phyloP scores from a whole-genome alignment of 371 early-diverging fungal species.

The Mucor indicus region DNA sequence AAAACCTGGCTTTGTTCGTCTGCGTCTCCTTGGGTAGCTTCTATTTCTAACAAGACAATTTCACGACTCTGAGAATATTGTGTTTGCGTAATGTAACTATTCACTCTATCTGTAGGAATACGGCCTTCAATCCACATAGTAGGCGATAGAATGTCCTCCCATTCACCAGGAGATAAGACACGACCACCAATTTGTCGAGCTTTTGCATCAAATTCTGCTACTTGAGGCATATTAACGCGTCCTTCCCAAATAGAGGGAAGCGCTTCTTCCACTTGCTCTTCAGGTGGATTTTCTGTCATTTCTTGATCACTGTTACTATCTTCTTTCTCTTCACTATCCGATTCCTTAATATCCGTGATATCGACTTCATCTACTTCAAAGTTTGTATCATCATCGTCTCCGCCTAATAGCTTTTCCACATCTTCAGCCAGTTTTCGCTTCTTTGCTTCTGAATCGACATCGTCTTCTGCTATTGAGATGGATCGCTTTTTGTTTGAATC shows the following conservation, averaged over 20 bases:
- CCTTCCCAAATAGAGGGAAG: slow-evolving; percentile 62
- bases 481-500: slow-evolving; percentile 1
- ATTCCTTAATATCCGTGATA: not conserved
- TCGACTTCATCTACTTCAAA: slow-evolving; percentile 27
- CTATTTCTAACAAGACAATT: slow-evolving; percentile 59
- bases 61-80: slow-evolving; percentile 54
- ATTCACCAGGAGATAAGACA: slow-evolving; percentile 34
- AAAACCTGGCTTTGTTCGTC: slow-evolving; percentile 39
- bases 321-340: slow-evolving; percentile 4
- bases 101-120: slow-evolving; percentile 52
- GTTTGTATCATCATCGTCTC: slow-evolving; percentile 22
- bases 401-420: slow-evolving; percentile 32
- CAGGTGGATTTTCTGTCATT: not conserved
- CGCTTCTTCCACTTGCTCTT: slow-evolving; percentile 5
- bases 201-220: slow-evolving; percentile 56
- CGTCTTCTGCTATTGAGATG: not conserved
- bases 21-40: slow-evolving; percentile 9
- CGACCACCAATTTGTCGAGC: slow-evolving; percentile 67
- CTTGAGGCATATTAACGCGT: slow-evolving; percentile 65
- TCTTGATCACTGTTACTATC: slow-evolving; percentile 8
- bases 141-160: slow-evolving; percentile 61
- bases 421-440: slow-evolving; percentile 31
- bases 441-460: slow-evolving; percentile 10
- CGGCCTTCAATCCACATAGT: slow-evolving; percentile 68
- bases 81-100: slow-evolving; percentile 56